phyloP scores from a whole-genome alignment of 176 grass and related monocot species.

The Rhynchospora pubera region DNA sequence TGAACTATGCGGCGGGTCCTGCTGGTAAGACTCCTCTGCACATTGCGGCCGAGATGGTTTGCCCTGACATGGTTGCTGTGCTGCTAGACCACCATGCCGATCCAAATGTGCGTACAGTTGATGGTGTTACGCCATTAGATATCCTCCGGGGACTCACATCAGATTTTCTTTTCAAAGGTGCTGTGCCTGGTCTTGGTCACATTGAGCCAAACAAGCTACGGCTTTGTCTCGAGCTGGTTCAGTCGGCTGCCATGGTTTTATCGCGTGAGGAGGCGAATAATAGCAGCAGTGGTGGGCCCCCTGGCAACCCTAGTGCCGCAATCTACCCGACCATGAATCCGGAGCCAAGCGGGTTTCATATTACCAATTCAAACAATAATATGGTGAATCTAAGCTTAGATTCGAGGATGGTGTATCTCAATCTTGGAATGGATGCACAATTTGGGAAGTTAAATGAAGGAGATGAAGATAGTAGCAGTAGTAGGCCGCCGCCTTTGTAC shows the following conservation, averaged over 20 bases:
- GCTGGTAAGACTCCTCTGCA: conserved; percentile 89
- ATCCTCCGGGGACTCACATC: conserved; percentile 94
- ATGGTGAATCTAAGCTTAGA: conserved; percentile 94
- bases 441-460: conserved; percentile 72
- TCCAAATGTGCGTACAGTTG: conserved; percentile 94
- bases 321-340: conserved; percentile 50
- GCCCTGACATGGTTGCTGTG: conserved; percentile 98
- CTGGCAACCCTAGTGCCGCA: neutral
- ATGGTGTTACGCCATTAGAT: conserved; percentile 90
- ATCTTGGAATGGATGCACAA: conserved; percentile 86
- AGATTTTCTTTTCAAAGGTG: conserved; percentile 97
- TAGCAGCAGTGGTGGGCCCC: neutral
- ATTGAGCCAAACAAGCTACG: conserved; percentile 98
- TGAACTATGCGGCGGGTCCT: conserved; percentile 79
- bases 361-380: conserved; percentile 40
- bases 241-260: conserved; percentile 93
- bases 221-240: conserved; percentile 92
- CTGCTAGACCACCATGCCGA: conserved; percentile 97
- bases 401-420: conserved; percentile 94
- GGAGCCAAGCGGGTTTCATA: conserved; percentile 43
- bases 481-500: conserved; percentile 64
- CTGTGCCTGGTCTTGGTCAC: conserved; percentile 78
- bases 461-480: conserved; percentile 43
- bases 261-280: conserved; percentile 77
- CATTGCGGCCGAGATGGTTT: conserved; percentile 97